A percentile compares a stretch with the other conserved stretches of the same genome.
Evolutionary conservation across 257 asterid genomes (phyloP).

Genomic region (Solanum rostratum): DNA sequence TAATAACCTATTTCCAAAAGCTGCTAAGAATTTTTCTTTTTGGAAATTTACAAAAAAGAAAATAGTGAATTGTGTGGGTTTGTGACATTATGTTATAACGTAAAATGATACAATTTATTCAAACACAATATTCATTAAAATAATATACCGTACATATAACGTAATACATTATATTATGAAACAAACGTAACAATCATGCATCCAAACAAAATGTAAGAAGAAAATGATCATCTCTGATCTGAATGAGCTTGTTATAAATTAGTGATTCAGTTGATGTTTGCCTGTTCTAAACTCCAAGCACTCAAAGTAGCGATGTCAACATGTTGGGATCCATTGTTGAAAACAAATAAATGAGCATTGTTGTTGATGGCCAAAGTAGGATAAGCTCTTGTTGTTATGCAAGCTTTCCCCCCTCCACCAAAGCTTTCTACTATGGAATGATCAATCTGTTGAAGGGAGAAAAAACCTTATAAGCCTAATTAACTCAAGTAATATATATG

Average conservation of each 20-base stretch:
- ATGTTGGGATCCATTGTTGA: slow-evolving; percentile 18
- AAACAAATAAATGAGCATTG: slow-evolving; percentile 3
- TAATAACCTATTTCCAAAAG: too few relatives aligned
- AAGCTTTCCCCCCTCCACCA: slow-evolving; percentile 22
- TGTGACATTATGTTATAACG: too few relatives aligned
- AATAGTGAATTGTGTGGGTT: too few relatives aligned
- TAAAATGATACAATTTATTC: too few relatives aligned
- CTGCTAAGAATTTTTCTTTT: too few relatives aligned
- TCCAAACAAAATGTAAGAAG: background rate
- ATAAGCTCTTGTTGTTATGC: slow-evolving; percentile 26
- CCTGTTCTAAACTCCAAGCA: slow-evolving; percentile 19
- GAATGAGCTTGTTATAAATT: background rate
- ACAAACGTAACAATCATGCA: too few relatives aligned
- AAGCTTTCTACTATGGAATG: slow-evolving; percentile 29
- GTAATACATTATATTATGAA: too few relatives aligned
- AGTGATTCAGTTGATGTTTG: background rate
- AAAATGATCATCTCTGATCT: background rate
- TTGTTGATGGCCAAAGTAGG: background rate
- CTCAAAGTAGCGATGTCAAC: slow-evolving; percentile 4
- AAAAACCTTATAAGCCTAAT: background rate
- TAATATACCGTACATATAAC: too few relatives aligned
- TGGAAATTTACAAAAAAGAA: too few relatives aligned
- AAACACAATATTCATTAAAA: too few relatives aligned
- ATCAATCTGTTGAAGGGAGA: background rate
- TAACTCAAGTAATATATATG: background rate